Evolutionary conservation across 1,139 yeast species (phyloP).

Genomic region (Groenewaldozyma sp.): DNA sequence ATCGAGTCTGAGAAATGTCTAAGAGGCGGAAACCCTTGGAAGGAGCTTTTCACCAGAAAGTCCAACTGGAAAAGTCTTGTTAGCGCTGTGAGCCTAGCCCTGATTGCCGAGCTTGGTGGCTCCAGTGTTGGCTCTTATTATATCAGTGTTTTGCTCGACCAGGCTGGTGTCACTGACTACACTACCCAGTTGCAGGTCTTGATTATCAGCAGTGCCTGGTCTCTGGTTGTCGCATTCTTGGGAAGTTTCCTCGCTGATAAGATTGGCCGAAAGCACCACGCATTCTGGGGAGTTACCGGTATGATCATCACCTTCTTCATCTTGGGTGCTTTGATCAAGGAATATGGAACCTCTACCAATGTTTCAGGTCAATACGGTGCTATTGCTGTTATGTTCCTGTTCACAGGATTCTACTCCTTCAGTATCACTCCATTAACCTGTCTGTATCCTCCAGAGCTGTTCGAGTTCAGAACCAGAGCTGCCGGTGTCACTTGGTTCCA

Average conservation of each 20-base stretch:
- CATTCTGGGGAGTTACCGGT: constrained; percentile 3
- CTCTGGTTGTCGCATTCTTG: constrained; percentile 1
- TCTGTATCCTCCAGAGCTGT: constrained; percentile 7
- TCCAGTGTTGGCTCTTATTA: constrained; percentile 6
- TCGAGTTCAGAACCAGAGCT: constrained; percentile 5
- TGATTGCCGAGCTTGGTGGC: constrained; percentile 5
- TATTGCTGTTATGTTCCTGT: constrained; percentile 4
- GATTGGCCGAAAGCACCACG: constrained; percentile 5
- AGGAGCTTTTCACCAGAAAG: neutral
- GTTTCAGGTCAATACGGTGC: constrained; percentile 1
- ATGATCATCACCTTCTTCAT: constrained; percentile 3
- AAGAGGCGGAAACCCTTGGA: neutral
- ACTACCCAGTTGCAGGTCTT: constrained; percentile 1
- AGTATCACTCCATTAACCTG: constrained; percentile 5
- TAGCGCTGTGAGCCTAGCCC: constrained; percentile 1
- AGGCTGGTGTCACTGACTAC: constrained; percentile 5
- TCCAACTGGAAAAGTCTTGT: constrained; percentile 3
- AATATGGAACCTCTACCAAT: constrained; percentile 3
- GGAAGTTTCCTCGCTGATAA: constrained; percentile 3
- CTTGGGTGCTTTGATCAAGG: constrained; percentile 5
- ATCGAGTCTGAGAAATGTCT: neutral
- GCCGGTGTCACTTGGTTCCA: constrained; percentile 5
- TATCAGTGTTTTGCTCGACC: constrained; percentile 1
- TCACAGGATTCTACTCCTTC: constrained; percentile 2
- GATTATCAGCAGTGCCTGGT: constrained; percentile 1